Conservation (phyloP, 2,329 filamentous ascomycete species). For the Pezicula rhizophila region DNA sequence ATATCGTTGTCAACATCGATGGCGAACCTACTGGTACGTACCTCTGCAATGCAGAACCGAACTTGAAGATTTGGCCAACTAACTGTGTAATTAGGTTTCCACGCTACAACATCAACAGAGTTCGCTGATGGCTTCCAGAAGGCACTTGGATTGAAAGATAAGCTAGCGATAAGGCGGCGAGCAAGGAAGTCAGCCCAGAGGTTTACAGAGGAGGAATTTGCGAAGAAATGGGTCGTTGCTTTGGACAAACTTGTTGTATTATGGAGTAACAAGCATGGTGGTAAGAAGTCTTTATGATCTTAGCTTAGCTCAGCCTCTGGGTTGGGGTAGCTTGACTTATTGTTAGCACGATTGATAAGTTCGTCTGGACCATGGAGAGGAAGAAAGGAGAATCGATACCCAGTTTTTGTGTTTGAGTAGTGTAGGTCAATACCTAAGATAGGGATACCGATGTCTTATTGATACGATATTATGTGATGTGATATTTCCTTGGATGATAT, state of each 20-base stretch:
- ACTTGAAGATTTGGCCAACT: not conserved
- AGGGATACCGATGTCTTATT: no score
- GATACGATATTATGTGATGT: no score
- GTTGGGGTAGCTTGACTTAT: no score
- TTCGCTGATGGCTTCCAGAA: slow-evolving; percentile 77
- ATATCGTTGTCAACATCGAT: slow-evolving; percentile 81
- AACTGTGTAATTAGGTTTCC: slow-evolving; percentile 58
- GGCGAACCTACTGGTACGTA: slow-evolving; percentile 68
- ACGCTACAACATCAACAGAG: slow-evolving; percentile 69
- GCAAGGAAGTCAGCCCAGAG: slow-evolving; percentile 73
- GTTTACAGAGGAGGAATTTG: slow-evolving; percentile 86
- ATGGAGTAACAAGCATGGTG: slow-evolving; percentile 4
- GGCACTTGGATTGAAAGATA: slow-evolving; percentile 65
- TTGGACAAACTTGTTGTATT: slow-evolving; percentile 62
- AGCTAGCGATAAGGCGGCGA: slow-evolving; percentile 66
- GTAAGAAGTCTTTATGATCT: no score
- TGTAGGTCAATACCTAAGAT: no score
- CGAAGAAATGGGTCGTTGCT: slow-evolving; percentile 68
- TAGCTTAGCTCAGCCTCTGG: no score
- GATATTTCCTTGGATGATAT: no score
- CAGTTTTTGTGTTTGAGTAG: no score
- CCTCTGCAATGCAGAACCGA: not conserved
- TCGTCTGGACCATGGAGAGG: no score
- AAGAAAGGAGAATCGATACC: no score
- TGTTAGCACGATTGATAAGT: no score